Conservation (phyloP, 192 early-diverging fungal genomes). For the Coemansia sp. region DNA sequence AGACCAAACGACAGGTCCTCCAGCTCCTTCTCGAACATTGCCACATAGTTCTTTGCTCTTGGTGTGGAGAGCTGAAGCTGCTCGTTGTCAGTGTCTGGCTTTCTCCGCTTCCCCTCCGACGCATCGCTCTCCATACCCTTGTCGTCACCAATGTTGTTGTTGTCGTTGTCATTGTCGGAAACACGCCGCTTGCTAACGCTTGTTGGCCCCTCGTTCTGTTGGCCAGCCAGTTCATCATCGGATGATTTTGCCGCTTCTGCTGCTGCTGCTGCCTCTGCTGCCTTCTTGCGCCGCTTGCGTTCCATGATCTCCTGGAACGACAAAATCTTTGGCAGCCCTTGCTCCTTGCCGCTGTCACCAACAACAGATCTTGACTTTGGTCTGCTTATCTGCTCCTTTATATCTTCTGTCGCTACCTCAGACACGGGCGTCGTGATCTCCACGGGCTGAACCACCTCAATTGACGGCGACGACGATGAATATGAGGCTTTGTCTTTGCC, state of each 20-base stretch:
- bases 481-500: background rate
- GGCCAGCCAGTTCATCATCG: background rate
- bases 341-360: background rate
- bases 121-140: conserved; percentile 21
- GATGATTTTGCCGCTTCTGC: background rate
- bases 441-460: background rate
- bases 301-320: conserved; percentile 47
- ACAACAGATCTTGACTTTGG: conserved; percentile 1
- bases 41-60: conserved; percentile 29
- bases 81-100: background rate
- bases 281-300: conserved; percentile 37
- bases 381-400: background rate
- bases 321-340: conserved; percentile 25
- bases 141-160: conserved; percentile 7
- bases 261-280: conserved; percentile 1
- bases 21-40: conserved; percentile 38
- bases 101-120: conserved; percentile 26
- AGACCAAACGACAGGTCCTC: conserved; percentile 26
- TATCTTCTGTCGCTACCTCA: background rate
- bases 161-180: background rate
- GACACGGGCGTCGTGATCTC: background rate
- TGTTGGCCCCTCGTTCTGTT: background rate
- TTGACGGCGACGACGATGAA: background rate
- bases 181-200: background rate
- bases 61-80: background rate